Evolutionary conservation across 768 basidiomycete species (phyloP), one percentile per base, ranked within the genome.

Genomic region (Leccinum barrowsii): DNA sequence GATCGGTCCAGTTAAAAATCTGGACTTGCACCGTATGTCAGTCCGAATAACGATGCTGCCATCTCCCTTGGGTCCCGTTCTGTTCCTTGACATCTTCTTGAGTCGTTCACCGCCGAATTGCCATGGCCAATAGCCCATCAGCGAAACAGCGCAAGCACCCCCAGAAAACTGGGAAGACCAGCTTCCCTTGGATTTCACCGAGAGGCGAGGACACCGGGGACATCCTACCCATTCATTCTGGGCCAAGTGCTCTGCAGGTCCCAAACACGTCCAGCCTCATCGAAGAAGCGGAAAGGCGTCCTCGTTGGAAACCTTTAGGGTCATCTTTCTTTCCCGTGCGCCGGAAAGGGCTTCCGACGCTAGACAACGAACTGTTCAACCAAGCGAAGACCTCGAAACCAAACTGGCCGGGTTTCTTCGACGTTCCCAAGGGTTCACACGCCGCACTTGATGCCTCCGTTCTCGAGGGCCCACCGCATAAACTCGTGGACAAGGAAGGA

Each of bases 311-410:
- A 21, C 47, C 48, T 1, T 49, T 62, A 47, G 46, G 10, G 3
- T 50, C 68, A 13, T 68, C 65, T 47, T 59, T 70, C 53, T 22
- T 65, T 28, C n/a, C 58, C 2, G 30, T 50, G 54, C 56, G 60
- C 22, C 19, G 53, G 19, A 67, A 60, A 42, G 40, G 42, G 19
- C 60, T 51, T 28, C 64, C 60, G 8, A 55, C 42, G 13, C 47
- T 73, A 12, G 61, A 72, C 50, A 62, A 72, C 10, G 57, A 58
- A 11, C 11, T 74, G n/a, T 69, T 74, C 34, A 37, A 44, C 24
- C 57, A 63, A 22, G 71, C 66, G 37, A 69, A 70, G 35, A 64
- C 60, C 0, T 53, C 61, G 34, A 59, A 12, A 55, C 64, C 69
- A 40, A 64, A 64, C 50, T 70, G 68, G 68, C 66, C 66, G 51